These are phyloP conservation scores for Mortierella sp. DNA, from an alignment of 371 early-diverging fungal genomes.

Conservation along the genomic window DNA sequence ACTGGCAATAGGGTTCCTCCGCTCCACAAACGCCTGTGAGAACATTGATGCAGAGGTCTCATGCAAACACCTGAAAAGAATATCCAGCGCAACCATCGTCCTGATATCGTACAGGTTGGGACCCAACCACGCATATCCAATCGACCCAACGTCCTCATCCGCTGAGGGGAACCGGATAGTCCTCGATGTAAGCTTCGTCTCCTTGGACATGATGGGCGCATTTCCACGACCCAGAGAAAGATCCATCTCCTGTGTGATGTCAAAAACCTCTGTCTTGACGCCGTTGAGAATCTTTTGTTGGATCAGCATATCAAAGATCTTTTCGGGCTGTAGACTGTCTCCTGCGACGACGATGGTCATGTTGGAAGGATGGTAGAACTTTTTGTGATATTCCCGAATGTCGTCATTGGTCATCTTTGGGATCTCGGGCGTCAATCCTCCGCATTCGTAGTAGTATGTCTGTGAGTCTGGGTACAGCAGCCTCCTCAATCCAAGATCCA, in stretches of 20 bases:
- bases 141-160: constrained; percentile 71
- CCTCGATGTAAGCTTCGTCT: constrained; percentile 46
- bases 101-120: constrained; percentile 67
- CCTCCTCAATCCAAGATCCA: constrained; percentile 61
- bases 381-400: constrained; percentile 77
- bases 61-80: constrained; percentile 70
- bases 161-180: constrained; percentile 67
- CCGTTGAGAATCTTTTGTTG: constrained; percentile 33
- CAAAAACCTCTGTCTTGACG: constrained; percentile 3
- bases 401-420: constrained; percentile 74
- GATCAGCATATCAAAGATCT: constrained; percentile 59
- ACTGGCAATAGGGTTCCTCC: constrained; percentile 66
- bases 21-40: constrained; percentile 73
- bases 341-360: constrained; percentile 74
- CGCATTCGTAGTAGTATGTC: constrained; percentile 79
- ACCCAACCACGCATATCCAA: constrained; percentile 77
- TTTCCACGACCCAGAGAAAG: constrained; percentile 52
- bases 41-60: constrained; percentile 72
- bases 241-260: constrained; percentile 55
- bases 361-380: constrained; percentile 75
- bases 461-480: constrained; percentile 63
- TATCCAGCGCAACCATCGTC: constrained; percentile 69
- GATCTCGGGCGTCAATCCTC: constrained; percentile 82
- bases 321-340: constrained; percentile 60
- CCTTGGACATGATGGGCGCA: constrained; percentile 55